phyloP scores from a whole-genome alignment of 1,139 yeast genomes.

The Lodderomyces orthopsilosis region DNA sequence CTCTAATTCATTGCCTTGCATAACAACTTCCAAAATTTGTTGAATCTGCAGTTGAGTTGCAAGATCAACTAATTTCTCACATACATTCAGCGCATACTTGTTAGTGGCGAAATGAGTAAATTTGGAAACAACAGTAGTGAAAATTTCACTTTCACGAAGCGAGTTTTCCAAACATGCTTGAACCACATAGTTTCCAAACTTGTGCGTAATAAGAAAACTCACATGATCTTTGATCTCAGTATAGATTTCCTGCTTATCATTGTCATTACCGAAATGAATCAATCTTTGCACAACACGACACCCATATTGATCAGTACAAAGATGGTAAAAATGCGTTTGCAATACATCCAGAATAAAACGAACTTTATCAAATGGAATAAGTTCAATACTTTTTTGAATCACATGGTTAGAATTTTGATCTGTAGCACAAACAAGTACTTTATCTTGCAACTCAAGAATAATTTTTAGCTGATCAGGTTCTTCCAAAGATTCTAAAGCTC shows the following conservation, averaged over 20 bases:
- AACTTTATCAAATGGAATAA: conserved; percentile 58
- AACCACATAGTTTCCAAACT: conserved; percentile 95
- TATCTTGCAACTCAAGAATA: conserved; percentile 67
- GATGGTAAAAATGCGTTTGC: conserved; percentile 75
- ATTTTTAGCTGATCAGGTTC: conserved; percentile 66
- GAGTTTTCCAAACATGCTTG: conserved; percentile 93
- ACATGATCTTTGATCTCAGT: conserved; percentile 71
- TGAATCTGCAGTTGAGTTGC: conserved; percentile 65
- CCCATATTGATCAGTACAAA: conserved; percentile 95
- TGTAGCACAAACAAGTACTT: conserved; percentile 76
- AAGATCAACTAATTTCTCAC: conserved; percentile 84
- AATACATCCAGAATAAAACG: conserved; percentile 73
- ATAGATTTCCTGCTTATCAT: conserved; percentile 64
- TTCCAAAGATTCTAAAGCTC: conserved; percentile 77
- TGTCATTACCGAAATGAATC: conserved; percentile 66
- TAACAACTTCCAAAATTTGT: conserved; percentile 59
- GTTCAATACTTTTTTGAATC: conserved; percentile 90
- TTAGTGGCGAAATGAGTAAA: conserved; percentile 85
- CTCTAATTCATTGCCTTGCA: conserved; percentile 56
- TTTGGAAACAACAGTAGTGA: conserved; percentile 47
- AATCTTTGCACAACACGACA: conserved; percentile 94
- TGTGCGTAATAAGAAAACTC: conserved; percentile 84
- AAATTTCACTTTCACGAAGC: conserved; percentile 41
- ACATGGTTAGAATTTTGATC: conserved; percentile 99
- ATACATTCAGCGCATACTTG: conserved; percentile 96